Conservation (phyloP, 2,329 filamentous ascomycete genomes). For the Aspergillus carbonarius region DNA sequence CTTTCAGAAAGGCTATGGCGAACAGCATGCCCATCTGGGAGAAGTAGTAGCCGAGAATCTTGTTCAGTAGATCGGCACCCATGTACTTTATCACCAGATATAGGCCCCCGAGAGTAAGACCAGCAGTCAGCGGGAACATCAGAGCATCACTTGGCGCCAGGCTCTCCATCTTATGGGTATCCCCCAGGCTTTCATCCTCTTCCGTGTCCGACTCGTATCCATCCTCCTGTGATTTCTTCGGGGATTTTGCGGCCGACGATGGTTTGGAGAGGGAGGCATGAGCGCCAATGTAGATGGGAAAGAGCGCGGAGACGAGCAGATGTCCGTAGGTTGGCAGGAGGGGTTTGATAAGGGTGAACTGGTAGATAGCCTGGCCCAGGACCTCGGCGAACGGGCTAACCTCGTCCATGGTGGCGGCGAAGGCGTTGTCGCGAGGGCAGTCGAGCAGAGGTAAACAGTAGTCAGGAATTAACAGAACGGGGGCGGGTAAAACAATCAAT, state of each 20-base stretch:
- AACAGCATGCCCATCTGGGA: constrained; percentile 76
- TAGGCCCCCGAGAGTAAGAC: constrained; percentile 67
- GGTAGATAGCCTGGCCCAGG: constrained; percentile 44
- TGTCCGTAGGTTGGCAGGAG: constrained; percentile 60
- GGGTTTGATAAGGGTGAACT: constrained; percentile 45
- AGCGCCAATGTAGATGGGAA: constrained; percentile 80
- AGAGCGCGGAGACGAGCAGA: constrained; percentile 67
- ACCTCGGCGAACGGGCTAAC: constrained; percentile 40
- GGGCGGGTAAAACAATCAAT: too few relatives aligned
- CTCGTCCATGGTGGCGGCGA: constrained; percentile 29
- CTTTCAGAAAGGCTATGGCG: constrained; percentile 70
- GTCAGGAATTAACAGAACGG: too few relatives aligned
- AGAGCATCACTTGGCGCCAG: constrained; percentile 77
- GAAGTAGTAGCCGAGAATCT: constrained; percentile 80
- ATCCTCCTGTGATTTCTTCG: constrained; percentile 47
- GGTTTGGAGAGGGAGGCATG: constrained; percentile 84
- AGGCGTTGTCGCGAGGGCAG: not conserved
- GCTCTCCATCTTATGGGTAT: constrained; percentile 62
- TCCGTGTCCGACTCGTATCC: constrained; percentile 38
- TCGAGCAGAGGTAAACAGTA: too few relatives aligned
- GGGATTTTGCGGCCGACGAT: constrained; percentile 68
- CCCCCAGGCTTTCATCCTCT: constrained; percentile 55
- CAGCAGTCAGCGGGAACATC: constrained; percentile 78
- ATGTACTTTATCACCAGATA: constrained; percentile 91
- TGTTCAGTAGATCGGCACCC: constrained; percentile 75